Base-by-base conservation (phyloP, 2,329 filamentous ascomycete genomes). In the Parasarocladium wereldwijsianum region DNA sequence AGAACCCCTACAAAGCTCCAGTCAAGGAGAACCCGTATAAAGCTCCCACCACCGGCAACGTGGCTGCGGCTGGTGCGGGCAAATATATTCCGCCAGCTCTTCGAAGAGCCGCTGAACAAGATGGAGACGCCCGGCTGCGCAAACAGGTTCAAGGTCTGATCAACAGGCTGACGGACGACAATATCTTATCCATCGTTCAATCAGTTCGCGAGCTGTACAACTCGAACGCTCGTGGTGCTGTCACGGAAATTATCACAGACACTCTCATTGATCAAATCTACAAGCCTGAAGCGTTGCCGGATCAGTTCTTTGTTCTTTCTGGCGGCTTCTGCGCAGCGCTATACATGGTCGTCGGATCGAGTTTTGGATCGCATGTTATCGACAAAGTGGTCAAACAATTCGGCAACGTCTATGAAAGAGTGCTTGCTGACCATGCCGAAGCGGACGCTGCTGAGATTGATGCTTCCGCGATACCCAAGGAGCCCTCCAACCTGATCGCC, bases 31-130 rank as follows among this genome's bases (percentile, higher is more conserved):
- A 96, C 40, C 87, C 87, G 4, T 96, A 93, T 41, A 62, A 87
- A 29, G 79, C 87, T 3, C 87, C 87, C 4, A 50, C 58, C 2
- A 52, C 54, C 2, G 57, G 57, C 13, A 44, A 48, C 11, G 50
- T 57, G 23, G 47, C 60, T 12, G 60, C 63, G 5, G n/a, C n/a
- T n/a, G n/a, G n/a, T n/a, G n/a, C n/a, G n/a, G n/a, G n/a, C n/a
- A 93, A 92, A 66, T 98, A 98, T 43, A 66, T 94, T 3, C 87
- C 90, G 2, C 90, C 87, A 3, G 93, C 86, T 1, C 58, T 90
- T 31, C 71, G 85, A 26, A 75, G 67, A 40, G 58, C 66, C 19
- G 54, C 68, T 3, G 62, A 66, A 1, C 75, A 81, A 38, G 64
- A 68, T 2, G 80, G 92, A 48, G 60, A 67, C 24, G 60, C 80